phyloP scores from a whole-genome alignment of 257 asterid species.

The Solanum piurae region DNA sequence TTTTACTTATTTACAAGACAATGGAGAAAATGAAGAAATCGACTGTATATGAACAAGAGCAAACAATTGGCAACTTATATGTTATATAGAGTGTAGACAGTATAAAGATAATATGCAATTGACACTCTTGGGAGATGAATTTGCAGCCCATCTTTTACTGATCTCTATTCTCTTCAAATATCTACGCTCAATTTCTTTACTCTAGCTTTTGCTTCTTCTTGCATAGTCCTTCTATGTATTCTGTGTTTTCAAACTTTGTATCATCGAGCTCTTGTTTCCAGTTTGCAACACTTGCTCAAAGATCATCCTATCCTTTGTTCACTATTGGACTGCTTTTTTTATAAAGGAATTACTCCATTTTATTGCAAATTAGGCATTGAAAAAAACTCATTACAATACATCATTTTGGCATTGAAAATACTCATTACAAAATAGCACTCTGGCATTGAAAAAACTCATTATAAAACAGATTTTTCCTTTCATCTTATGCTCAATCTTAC shows the following conservation, averaged over 20 bases:
- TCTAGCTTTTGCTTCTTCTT: neutral
- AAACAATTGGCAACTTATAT: neutral
- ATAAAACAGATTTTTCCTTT: neutral
- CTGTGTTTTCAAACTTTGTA: neutral
- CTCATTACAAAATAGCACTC: neutral
- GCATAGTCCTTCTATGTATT: neutral
- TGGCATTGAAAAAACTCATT: neutral
- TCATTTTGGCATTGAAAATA: neutral
- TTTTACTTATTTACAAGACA: neutral
- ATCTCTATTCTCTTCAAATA: neutral
- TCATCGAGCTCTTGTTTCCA: neutral
- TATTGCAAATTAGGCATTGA: neutral
- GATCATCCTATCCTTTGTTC: neutral
- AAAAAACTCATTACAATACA: neutral
- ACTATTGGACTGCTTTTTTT: neutral
- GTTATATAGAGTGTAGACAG: neutral
- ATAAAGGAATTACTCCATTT: neutral
- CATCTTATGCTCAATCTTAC: neutral
- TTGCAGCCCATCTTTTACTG: neutral
- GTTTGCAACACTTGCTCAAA: neutral
- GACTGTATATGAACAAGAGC: neutral
- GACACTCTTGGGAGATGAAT: neutral
- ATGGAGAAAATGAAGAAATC: neutral
- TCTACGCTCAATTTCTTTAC: neutral
- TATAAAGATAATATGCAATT: neutral